Conservation (phyloP, 2,329 filamentous ascomycete genomes). For the Alternaria sp. region DNA sequence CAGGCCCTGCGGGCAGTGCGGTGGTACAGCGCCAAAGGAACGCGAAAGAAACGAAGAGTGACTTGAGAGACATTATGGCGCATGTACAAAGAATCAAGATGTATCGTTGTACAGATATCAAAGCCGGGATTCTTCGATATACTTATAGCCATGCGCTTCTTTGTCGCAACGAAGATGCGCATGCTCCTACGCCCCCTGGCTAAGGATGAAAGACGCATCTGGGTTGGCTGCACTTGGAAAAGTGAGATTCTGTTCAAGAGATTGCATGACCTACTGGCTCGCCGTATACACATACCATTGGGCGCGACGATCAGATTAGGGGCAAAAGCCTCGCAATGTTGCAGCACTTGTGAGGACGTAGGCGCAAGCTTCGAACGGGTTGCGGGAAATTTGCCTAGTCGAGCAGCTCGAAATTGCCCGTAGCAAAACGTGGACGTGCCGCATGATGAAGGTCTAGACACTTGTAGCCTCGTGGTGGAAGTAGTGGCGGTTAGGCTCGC, state of each 20-base stretch:
- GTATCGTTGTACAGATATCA: constrained; percentile 18
- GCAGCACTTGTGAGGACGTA: constrained; percentile 24
- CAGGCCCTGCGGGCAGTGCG: constrained; percentile 36
- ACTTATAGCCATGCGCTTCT: constrained; percentile 24
- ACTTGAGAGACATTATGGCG: constrained; percentile 29
- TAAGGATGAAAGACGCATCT: constrained; percentile 6
- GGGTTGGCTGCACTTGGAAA: constrained; percentile 20
- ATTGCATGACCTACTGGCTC: constrained; percentile 26
- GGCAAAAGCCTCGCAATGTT: constrained; percentile 32
- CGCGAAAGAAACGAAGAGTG: constrained; percentile 26
- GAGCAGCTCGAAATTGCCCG: constrained; percentile 33
- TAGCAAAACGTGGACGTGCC: constrained; percentile 32
- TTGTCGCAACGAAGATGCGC: background rate
- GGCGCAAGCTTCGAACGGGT: constrained; percentile 17
- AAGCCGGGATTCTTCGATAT: constrained; percentile 1
- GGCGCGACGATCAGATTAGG: constrained; percentile 23
- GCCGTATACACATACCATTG: constrained; percentile 26
- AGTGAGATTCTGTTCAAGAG: constrained; percentile 6
- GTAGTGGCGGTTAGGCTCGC: constrained; percentile 20
- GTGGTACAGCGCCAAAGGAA: constrained; percentile 33
- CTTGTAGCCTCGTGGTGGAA: constrained; percentile 21
- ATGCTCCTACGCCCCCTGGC: constrained; percentile 11
- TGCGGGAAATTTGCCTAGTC: constrained; percentile 39
- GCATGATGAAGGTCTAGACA: constrained; percentile 33
- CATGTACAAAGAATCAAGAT: constrained; percentile 4